phyloP scores from a whole-genome alignment of 2,329 filamentous ascomycete genomes.

The Cercospora brassicicola region DNA sequence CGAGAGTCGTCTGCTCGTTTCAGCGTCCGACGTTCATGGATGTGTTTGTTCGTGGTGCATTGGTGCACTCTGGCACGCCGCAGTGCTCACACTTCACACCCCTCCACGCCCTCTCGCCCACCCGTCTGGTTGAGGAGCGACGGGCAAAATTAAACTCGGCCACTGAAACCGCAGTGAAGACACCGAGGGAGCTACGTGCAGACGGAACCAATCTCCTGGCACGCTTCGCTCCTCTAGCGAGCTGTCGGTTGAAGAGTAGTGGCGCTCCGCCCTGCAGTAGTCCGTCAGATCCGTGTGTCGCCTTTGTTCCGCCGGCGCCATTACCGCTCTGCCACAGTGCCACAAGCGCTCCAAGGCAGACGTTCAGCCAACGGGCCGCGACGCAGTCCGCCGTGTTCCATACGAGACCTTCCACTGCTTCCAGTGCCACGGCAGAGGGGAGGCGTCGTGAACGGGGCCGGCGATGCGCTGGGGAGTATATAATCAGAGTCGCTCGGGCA shows the following conservation, averaged over 20 bases:
- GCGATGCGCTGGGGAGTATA: neutral
- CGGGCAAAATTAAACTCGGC: conserved; percentile 12
- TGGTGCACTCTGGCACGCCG: neutral
- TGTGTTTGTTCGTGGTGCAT: neutral
- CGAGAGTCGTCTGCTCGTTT: neutral
- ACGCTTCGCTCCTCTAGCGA: neutral
- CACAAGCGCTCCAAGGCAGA: conserved; percentile 9
- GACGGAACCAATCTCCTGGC: conserved; percentile 12
- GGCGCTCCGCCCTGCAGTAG: conserved; percentile 8
- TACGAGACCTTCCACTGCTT: neutral
- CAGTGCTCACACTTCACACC: neutral
- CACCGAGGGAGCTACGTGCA: conserved; percentile 6
- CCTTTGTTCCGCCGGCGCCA: neutral
- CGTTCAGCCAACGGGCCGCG: neutral
- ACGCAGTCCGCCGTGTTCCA: neutral
- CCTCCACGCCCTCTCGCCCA: neutral
- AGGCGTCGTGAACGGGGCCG: neutral
- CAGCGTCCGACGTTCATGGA: neutral
- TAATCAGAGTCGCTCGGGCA: neutral
- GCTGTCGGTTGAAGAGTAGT: conserved; percentile 3
- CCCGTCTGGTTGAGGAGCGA: neutral
- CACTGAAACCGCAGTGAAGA: conserved; percentile 16
- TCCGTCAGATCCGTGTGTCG: conserved; percentile 1
- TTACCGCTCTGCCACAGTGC: neutral
- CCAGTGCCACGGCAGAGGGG: neutral